Percentiles rank a stretch among this genome's conserved stretches.
phyloP scores from a whole-genome alignment of 1,284 basidiomycete genomes.

The Boletellus deceptivus region DNA sequence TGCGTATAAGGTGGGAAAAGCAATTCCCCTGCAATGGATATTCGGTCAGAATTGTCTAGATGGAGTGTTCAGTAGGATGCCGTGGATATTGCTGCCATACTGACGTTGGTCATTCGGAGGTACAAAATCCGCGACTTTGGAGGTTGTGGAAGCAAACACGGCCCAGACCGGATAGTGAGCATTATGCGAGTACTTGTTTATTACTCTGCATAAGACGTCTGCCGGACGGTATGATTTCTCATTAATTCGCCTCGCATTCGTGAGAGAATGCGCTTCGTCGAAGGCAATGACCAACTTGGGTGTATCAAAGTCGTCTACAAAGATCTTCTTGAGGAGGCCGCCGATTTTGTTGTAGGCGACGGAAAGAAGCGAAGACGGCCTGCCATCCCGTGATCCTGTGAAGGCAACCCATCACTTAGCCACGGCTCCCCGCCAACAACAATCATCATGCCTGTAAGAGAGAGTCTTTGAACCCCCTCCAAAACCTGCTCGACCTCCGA shows the following conservation, averaged over 20 bases:
- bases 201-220: neutral
- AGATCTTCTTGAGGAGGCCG: neutral
- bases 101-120: neutral
- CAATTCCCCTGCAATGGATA: neutral
- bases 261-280: neutral
- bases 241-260: no score
- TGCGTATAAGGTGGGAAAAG: conserved; percentile 4
- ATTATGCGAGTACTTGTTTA: neutral
- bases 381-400: no score
- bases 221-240: neutral
- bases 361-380: no score
- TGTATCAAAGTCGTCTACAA: neutral
- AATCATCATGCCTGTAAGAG: no score
- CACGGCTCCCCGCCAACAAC: no score
- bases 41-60: conserved; percentile 1
- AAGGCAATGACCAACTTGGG: neutral
- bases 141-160: conserved; percentile 7
- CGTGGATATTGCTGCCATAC: neutral
- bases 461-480: no score
- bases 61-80: neutral
- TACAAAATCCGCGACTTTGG: neutral
- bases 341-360: neutral
- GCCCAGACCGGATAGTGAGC: neutral
- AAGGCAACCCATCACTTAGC: no score
- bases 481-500: no score